These are phyloP conservation scores for Bacidia gigantensis DNA, from an alignment of 495 filamentous ascomycete species.

Conservation along the genomic window DNA sequence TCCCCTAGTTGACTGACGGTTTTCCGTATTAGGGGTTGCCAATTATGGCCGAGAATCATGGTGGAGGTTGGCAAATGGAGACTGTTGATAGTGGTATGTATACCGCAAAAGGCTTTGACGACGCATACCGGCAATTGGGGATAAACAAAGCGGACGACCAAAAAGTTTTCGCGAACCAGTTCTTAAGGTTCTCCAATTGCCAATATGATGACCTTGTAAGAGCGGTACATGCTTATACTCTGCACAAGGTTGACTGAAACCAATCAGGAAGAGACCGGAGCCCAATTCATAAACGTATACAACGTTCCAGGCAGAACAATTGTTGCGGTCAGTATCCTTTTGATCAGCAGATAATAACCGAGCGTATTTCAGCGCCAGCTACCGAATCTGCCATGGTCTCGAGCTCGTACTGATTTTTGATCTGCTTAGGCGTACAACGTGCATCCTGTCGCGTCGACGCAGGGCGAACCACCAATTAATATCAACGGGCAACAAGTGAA, in stretches of 20 bases:
- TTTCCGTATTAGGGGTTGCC: too few relatives aligned
- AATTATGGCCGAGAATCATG: too few relatives aligned
- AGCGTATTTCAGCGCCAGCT: too few relatives aligned
- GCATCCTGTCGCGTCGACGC: too few relatives aligned
- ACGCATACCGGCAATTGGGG: background rate
- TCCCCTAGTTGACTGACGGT: too few relatives aligned
- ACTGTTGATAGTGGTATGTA: background rate
- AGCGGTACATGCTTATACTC: background rate
- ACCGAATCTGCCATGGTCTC: too few relatives aligned
- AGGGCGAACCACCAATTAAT: background rate
- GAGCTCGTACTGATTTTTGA: too few relatives aligned
- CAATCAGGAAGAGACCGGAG: background rate
- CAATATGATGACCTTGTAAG: background rate
- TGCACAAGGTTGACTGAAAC: background rate
- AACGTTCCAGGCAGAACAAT: constrained; percentile 2
- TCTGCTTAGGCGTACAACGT: too few relatives aligned
- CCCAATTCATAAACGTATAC: background rate
- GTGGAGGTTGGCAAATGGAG: background rate
- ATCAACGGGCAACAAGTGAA: background rate
- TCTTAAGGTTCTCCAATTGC: background rate
- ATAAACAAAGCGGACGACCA: background rate
- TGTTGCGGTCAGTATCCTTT: too few relatives aligned
- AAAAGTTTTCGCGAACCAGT: background rate
- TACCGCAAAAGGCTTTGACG: background rate
- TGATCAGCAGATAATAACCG: too few relatives aligned